Evolutionary conservation across 2,329 filamentous ascomycete genomes (phyloP), one percentile per base, ranked within the genome.

Genomic region (Cryphonectria radicalis): DNA sequence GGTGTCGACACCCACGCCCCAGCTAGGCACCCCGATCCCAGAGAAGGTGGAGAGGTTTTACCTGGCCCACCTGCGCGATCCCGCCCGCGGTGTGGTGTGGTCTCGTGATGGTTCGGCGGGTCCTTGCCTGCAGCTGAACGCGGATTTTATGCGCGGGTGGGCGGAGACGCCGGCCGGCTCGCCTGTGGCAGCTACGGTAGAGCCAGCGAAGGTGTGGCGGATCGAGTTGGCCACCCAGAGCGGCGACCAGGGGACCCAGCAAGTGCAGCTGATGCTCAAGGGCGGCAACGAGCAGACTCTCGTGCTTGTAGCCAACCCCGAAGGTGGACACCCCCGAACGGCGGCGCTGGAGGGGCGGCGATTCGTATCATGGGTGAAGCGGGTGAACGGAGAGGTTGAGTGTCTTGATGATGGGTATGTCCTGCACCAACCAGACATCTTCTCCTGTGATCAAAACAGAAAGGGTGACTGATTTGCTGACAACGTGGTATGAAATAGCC

Each of bases 291-390:
- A 73, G 67, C 63, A 69, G 63, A 42, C 68, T 17, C 28, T 73
- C 8, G 65, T 69, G 35, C 72, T 73, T 46, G 72, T 68, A 59
- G 67, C 70, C 17, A 73, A 68, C 32, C 62, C 66, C 3, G 62
- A 46, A 3, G 67, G 55, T 32, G 70, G 70, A 17, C 40, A 64
- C 57, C 28, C 65, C n/a, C 53, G 57, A 14, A 64, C 46, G 25
- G 71, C 68, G 10, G 67, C 71, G 63, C 68, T 73, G 37, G 70
- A 73, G 62, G 67, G 46, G 22, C 50, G 72, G 19, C 55, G 53
- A 14, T 70, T 73, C 25, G 63, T 67, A 22, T 46, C 60, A 28
- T 73, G 72, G 72, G 55, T 73, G 0, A 70, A 35, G 55, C 67
- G 62, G 28, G 62, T 66, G 43, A 73, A 73, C 17, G 46, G 57